Percentiles rank a stretch among this genome's conserved stretches.
Conservation (phyloP, 441 rosid genomes). For the Bocquillonia castaneifolia region DNA sequence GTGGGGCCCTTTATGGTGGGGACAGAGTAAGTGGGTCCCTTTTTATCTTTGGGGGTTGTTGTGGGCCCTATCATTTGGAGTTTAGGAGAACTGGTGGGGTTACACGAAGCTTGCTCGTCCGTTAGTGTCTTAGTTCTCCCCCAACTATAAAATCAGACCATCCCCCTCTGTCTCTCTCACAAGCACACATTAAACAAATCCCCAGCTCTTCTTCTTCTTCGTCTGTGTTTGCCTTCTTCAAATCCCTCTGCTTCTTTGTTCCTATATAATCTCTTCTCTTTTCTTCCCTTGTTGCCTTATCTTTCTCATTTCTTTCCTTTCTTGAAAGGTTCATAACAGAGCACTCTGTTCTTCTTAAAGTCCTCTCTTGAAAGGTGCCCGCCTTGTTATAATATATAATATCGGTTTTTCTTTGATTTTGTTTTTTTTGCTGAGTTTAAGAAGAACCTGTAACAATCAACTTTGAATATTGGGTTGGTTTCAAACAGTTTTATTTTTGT, state of each 20-base stretch:
- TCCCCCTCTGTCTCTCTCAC: conserved; percentile 31
- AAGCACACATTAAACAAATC: conserved; percentile 18
- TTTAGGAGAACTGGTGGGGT: background rate
- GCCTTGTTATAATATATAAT: too few species aligned
- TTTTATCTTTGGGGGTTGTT: background rate
- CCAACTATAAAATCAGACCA: conserved; percentile 47
- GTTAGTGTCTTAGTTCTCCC: conserved; percentile 27
- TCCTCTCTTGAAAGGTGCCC: conserved; percentile 1
- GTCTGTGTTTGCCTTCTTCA: background rate
- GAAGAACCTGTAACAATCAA: too few species aligned
- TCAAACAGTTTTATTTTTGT: background rate
- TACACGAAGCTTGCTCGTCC: conserved; percentile 27
- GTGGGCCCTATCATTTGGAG: conserved; percentile 5
- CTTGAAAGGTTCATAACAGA: conserved; percentile 21
- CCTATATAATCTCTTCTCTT: background rate
- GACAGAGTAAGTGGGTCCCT: conserved; percentile 10
- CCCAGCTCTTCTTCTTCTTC: conserved; percentile 9
- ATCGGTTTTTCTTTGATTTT: too few species aligned
- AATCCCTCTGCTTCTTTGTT: background rate
- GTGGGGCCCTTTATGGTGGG: background rate
- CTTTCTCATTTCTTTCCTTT: background rate
- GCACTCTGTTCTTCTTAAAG: conserved; percentile 27
- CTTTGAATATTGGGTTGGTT: background rate
- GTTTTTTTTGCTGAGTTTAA: too few species aligned
- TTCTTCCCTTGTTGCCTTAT: background rate